These are phyloP conservation scores for Colletotrichum tanaceti DNA, from an alignment of 2,329 filamentous ascomycete species.

Conservation along the genomic window DNA sequence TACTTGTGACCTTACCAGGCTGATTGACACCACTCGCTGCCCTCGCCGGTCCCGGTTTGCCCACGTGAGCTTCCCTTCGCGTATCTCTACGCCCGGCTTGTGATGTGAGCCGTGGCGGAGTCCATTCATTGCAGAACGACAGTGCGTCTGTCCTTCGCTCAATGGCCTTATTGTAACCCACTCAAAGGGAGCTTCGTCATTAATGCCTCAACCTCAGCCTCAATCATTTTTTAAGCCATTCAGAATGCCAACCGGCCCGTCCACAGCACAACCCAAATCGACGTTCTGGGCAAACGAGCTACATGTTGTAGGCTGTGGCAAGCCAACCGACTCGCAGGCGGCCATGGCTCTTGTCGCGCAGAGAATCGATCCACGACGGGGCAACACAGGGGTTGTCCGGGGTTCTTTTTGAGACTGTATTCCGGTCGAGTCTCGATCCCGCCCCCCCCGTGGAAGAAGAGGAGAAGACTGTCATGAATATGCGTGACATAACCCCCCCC, in stretches of 20 bases:
- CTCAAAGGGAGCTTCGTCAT: constrained; percentile 2
- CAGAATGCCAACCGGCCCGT: constrained; percentile 2
- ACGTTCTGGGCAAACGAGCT: neutral
- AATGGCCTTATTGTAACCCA: constrained; percentile 19
- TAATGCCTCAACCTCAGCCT: constrained; percentile 16
- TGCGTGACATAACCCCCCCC: neutral
- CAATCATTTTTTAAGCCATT: neutral
- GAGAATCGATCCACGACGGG: neutral
- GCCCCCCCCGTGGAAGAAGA: neutral
- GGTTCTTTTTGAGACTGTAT: neutral
- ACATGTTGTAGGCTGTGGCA: neutral
- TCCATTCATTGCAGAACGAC: constrained; percentile 23
- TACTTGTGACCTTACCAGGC: neutral
- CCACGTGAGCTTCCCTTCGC: constrained; percentile 22
- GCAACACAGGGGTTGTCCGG: neutral
- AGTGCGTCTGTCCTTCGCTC: constrained; percentile 2
- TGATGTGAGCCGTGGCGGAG: constrained; percentile 38
- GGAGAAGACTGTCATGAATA: neutral
- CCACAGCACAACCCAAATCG: constrained; percentile 8
- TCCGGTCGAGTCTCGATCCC: constrained; percentile 1
- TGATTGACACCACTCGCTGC: constrained; percentile 15
- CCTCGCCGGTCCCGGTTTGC: constrained; percentile 2
- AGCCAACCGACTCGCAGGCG: neutral
- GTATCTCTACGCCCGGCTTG: constrained; percentile 27
- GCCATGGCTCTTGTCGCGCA: neutral